Percentiles rank a stretch among this genome's conserved stretches.
Conservation (phyloP, 2,329 filamentous ascomycete species). For the Fusarium mexicanum region DNA sequence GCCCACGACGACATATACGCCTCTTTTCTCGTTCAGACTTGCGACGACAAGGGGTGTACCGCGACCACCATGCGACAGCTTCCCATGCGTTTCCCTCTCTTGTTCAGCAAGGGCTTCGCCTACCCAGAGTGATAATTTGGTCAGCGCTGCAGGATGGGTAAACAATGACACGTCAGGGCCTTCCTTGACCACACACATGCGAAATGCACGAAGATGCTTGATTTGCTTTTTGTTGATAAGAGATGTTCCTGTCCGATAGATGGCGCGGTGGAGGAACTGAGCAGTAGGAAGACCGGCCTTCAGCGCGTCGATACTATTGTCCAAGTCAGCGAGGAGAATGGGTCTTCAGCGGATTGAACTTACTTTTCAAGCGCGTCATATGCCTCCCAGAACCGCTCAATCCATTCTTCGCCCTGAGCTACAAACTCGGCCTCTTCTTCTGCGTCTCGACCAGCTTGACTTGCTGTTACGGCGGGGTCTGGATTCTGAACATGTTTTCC, state of each 20-base stretch:
- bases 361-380: slow-evolving; percentile 78
- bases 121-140: slow-evolving; percentile 93
- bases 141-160: slow-evolving; percentile 89
- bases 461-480: slow-evolving; percentile 45
- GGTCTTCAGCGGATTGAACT: slow-evolving; percentile 42
- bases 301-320: slow-evolving; percentile 74
- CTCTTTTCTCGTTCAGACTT: slow-evolving; percentile 84
- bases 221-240: slow-evolving; percentile 95
- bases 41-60: slow-evolving; percentile 91
- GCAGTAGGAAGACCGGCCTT: slow-evolving; percentile 82
- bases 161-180: slow-evolving; percentile 92
- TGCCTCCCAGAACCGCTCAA: slow-evolving; percentile 75
- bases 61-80: slow-evolving; percentile 72
- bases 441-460: slow-evolving; percentile 52
- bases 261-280: slow-evolving; percentile 89
- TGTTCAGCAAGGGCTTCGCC: slow-evolving; percentile 91
- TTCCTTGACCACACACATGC: slow-evolving; percentile 95
- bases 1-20: slow-evolving; percentile 92
- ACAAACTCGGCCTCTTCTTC: slow-evolving; percentile 60
- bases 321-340: background rate
- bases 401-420: slow-evolving; percentile 70
- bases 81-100: slow-evolving; percentile 79
- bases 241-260: slow-evolving; percentile 90
- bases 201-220: slow-evolving; percentile 89
- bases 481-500: slow-evolving; percentile 65